Evolutionary conservation across 305 asterid genomes (phyloP).

Genomic region (Salvia sclarea): DNA sequence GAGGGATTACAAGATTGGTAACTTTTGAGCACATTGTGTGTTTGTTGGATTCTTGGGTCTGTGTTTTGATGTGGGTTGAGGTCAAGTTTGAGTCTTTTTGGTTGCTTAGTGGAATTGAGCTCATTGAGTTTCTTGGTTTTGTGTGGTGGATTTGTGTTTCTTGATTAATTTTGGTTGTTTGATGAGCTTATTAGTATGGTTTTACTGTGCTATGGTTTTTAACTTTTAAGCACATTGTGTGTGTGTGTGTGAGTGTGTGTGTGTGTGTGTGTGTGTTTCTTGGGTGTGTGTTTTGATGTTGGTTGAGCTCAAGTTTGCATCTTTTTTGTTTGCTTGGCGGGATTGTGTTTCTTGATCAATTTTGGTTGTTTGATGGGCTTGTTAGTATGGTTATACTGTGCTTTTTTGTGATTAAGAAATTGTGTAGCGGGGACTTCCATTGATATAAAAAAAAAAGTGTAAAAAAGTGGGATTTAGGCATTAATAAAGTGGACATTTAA

Average conservation of each 20-base stretch:
- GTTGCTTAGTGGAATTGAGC: background rate
- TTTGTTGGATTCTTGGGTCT: background rate
- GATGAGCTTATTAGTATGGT: background rate
- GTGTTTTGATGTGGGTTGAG: background rate
- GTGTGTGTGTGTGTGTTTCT: no score
- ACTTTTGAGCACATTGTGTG: conserved; percentile 11
- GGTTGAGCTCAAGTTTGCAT: background rate
- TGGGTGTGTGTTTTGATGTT: no score
- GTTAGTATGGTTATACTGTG: background rate
- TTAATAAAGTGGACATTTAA: conserved; percentile 1
- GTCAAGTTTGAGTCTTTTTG: background rate
- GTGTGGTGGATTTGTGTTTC: background rate
- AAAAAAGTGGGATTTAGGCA: conserved; percentile 21
- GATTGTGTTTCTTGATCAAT: background rate
- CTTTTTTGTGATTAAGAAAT: conserved; percentile 6
- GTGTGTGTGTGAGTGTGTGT: no score
- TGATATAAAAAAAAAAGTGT: conserved; percentile 2
- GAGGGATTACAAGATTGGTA: conserved; percentile 72
- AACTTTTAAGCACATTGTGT: no score
- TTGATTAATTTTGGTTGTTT: background rate
- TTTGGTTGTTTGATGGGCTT: background rate
- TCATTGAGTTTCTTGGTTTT: background rate
- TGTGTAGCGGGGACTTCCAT: conserved; percentile 18
- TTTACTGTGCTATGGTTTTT: background rate
- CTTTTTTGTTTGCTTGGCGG: background rate